These are phyloP conservation scores for Neophaeococcomyces aloes DNA, from an alignment of 2,329 filamentous ascomycete species.

Conservation along the genomic window DNA sequence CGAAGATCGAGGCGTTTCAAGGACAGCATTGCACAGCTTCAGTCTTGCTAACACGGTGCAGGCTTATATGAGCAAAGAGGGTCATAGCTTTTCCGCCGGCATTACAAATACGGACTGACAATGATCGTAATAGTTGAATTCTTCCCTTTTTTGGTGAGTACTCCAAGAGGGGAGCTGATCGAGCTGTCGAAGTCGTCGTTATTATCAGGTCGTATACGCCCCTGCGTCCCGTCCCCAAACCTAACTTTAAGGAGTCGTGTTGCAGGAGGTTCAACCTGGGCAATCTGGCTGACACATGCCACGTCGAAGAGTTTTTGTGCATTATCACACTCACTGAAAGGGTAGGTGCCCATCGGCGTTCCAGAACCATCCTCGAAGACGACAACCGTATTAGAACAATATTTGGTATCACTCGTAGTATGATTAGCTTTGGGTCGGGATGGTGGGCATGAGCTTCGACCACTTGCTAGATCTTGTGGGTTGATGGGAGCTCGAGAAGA, in stretches of 20 bases:
- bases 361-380: not conserved
- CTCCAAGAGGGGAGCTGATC: no score
- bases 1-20: no score
- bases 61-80: no score
- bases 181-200: not conserved
- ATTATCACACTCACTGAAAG: not conserved
- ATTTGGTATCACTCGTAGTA: not conserved
- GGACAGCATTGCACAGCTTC: no score
- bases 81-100: no score
- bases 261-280: slow-evolving; percentile 2
- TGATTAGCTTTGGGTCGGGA: not conserved
- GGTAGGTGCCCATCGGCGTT: not conserved
- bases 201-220: not conserved
- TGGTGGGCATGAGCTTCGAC: not conserved
- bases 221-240: not conserved
- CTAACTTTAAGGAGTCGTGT: not conserved
- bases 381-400: not conserved
- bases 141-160: no score
- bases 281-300: slow-evolving; percentile 1
- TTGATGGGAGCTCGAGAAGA: no score
- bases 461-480: not conserved
- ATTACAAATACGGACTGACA: no score
- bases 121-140: no score
- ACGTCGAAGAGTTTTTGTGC: slow-evolving; percentile 3
- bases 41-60: no score